Percentiles rank a stretch among this genome's conserved stretches.
Conservation (phyloP, 2,329 filamentous ascomycete species). For the Magnaporthales sp. region DNA sequence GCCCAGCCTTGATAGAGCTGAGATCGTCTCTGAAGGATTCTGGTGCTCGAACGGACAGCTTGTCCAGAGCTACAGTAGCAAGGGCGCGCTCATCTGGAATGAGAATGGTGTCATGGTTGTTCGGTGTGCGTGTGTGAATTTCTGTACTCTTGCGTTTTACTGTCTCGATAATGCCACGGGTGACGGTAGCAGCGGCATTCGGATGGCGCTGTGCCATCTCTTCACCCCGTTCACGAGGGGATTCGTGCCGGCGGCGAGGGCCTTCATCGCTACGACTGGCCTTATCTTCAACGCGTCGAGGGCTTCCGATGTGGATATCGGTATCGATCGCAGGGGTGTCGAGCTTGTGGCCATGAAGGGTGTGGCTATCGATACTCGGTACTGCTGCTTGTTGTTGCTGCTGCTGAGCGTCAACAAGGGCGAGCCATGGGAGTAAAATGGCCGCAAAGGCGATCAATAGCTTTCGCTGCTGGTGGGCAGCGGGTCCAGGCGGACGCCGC, state of each 20-base stretch:
- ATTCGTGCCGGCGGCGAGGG: constrained; percentile 13
- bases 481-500: constrained; percentile 55
- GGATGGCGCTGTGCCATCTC: constrained; percentile 7
- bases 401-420: constrained; percentile 54
- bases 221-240: neutral
- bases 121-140: constrained; percentile 9
- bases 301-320: constrained; percentile 1
- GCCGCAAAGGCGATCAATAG: constrained; percentile 47
- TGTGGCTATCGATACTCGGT: constrained; percentile 7
- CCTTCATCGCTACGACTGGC: constrained; percentile 10
- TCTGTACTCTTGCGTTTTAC: constrained; percentile 15
- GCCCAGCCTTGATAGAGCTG: constrained; percentile 48
- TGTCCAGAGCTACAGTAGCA: constrained; percentile 92
- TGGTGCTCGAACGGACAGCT: constrained; percentile 86
- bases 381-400: constrained; percentile 34
- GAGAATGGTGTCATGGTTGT: constrained; percentile 23
- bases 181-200: constrained; percentile 16
- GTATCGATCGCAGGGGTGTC: constrained; percentile 5
- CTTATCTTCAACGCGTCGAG: constrained; percentile 3
- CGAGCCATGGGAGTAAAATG: constrained; percentile 45
- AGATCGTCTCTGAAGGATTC: constrained; percentile 57
- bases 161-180: constrained; percentile 17
- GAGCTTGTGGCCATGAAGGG: neutral
- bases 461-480: constrained; percentile 32
- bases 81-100: constrained; percentile 81